Conservation (phyloP, 371 early-diverging fungal species). For the Mortierella polycephala region DNA sequence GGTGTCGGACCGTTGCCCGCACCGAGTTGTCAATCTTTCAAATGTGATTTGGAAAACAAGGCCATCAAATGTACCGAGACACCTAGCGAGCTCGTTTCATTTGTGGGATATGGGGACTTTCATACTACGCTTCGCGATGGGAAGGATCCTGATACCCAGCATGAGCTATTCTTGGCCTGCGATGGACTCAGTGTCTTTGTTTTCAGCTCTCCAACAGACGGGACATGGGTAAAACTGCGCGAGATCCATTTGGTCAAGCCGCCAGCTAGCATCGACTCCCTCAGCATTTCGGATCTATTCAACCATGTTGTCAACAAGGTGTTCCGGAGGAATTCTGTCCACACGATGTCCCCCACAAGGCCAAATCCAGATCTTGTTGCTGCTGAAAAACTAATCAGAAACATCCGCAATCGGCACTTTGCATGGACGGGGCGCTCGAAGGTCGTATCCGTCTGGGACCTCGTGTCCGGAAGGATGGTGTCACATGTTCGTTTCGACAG, state of each 20-base stretch:
- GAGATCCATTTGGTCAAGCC: not conserved
- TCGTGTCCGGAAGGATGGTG: not conserved
- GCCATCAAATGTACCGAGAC: no score
- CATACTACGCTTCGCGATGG: not conserved
- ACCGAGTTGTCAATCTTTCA: no score
- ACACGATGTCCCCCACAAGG: not conserved
- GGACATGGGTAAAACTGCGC: not conserved
- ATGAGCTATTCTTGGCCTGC: not conserved
- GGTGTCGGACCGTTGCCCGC: no score
- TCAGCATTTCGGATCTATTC: no score
- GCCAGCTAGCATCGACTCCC: not conserved
- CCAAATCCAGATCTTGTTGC: not conserved
- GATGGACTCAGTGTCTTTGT: not conserved
- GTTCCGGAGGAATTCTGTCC: not conserved
- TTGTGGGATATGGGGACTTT: conserved; percentile 2
- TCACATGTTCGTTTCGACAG: not conserved
- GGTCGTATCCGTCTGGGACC: not conserved
- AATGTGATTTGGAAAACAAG: no score
- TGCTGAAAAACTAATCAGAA: not conserved
- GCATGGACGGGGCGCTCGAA: not conserved
- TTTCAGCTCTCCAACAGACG: not conserved
- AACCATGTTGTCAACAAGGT: no score
- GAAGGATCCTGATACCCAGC: not conserved
- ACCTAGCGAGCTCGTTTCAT: not conserved
- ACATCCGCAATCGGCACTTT: not conserved